Percentiles rank a stretch among this genome's conserved stretches.
These are phyloP conservation scores for Rhizopus stolonifer DNA, from an alignment of 371 early-diverging fungal genomes.

Conservation along the genomic window DNA sequence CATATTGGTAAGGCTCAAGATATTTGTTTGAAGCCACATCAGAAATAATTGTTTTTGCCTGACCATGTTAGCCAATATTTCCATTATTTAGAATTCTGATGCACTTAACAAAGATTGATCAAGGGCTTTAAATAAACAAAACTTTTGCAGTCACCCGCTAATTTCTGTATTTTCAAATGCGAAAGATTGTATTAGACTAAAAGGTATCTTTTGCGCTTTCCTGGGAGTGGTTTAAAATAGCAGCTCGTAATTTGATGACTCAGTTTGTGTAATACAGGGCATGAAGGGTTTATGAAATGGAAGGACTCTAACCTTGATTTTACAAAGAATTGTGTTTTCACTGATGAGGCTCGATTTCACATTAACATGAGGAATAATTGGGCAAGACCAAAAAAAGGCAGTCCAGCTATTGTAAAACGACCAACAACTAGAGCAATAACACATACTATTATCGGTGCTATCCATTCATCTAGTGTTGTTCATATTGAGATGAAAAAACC, in stretches of 20 bases:
- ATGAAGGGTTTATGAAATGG: slow-evolving; percentile 17
- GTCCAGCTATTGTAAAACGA: too few relatives aligned
- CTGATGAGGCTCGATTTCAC: slow-evolving; percentile 16
- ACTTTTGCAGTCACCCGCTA: too few relatives aligned
- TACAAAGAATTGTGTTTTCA: slow-evolving; percentile 19
- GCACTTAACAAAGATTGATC: not conserved
- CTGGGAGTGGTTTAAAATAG: slow-evolving; percentile 6
- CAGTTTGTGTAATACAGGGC: not conserved
- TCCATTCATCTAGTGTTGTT: slow-evolving; percentile 14
- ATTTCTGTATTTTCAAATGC: not conserved
- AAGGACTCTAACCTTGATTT: slow-evolving; percentile 16
- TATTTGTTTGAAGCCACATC: slow-evolving; percentile 9
- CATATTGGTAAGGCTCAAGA: slow-evolving; percentile 10
- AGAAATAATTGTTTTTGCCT: slow-evolving; percentile 12
- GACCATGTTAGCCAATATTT: slow-evolving; percentile 3
- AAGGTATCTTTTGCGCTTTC: slow-evolving; percentile 7
- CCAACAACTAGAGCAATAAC: too few relatives aligned
- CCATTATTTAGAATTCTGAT: slow-evolving; percentile 1
- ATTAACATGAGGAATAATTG: slow-evolving; percentile 11
- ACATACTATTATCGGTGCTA: too few relatives aligned
- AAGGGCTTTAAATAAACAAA: slow-evolving; percentile 3
- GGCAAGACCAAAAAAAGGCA: too few relatives aligned
- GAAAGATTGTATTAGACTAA: slow-evolving; percentile 2
- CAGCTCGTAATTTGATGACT: slow-evolving; percentile 4
- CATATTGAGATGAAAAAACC: slow-evolving; percentile 14